Evolutionary conservation across 805 yeast genomes (phyloP).

Genomic region (Dipodascus geniculatus): DNA sequence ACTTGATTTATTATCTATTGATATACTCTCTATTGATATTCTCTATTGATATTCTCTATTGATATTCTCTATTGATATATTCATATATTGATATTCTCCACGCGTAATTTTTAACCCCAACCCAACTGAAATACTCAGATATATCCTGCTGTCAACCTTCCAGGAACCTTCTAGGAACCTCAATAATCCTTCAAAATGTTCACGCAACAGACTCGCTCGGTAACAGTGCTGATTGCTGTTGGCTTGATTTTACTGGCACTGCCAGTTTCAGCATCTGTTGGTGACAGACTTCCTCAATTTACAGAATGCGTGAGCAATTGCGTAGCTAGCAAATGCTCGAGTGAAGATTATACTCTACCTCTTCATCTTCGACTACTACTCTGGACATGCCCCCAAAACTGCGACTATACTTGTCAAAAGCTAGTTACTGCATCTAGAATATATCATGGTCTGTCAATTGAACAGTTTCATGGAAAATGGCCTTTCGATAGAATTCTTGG

Average conservation of each 20-base stretch:
- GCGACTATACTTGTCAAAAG: conserved; percentile 91
- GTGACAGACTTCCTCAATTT: conserved; percentile 40
- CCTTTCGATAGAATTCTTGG: conserved; percentile 75
- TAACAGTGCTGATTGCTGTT: background rate
- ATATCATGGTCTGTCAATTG: conserved; percentile 37
- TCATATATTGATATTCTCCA: background rate
- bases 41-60: background rate
- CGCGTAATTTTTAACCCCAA: background rate
- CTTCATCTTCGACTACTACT: conserved; percentile 34
- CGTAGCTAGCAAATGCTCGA: conserved; percentile 28
- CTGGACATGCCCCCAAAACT: conserved; percentile 71
- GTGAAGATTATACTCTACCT: conserved; percentile 26
- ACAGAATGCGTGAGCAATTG: conserved; percentile 31
- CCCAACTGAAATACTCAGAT: background rate
- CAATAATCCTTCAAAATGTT: background rate
- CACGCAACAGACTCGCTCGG: background rate
- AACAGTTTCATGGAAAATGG: conserved; percentile 97
- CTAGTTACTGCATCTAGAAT: conserved; percentile 48
- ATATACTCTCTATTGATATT: too few species aligned
- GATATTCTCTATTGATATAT: background rate
- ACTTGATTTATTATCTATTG: too few species aligned
- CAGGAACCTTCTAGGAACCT: too few species aligned
- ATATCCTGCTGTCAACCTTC: conserved; percentile 12
- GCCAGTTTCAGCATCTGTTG: conserved; percentile 28
- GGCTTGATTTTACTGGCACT: background rate